phyloP scores from a whole-genome alignment of 1,284 basidiomycete species.

The Microbotryum violaceum region DNA sequence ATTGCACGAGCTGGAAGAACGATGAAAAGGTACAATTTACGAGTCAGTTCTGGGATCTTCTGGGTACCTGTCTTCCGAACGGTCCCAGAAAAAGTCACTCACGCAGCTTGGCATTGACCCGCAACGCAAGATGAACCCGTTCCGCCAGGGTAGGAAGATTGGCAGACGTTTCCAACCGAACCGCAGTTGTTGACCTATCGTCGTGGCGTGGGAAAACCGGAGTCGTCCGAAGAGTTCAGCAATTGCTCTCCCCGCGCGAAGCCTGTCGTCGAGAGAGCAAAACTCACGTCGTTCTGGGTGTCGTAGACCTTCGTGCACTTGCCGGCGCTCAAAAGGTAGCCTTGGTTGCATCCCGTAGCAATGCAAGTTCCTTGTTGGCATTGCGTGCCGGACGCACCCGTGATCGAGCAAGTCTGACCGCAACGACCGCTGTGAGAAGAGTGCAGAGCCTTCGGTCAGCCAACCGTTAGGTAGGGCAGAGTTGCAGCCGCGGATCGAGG shows the following conservation, averaged over 20 bases:
- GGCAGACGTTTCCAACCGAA: conserved; percentile 13
- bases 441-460: background rate
- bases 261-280: background rate
- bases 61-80: too few relatives aligned
- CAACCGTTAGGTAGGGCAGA: background rate
- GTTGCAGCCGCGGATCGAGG: background rate
- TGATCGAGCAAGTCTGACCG: conserved; percentile 12
- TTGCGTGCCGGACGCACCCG: conserved; percentile 5
- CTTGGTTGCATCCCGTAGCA: conserved; percentile 15
- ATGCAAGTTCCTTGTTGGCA: conserved; percentile 10
- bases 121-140: conserved; percentile 11
- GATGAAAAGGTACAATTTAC: too few relatives aligned
- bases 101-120: conserved; percentile 13
- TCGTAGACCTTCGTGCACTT: conserved; percentile 8
- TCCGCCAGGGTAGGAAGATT: conserved; percentile 15
- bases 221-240: background rate
- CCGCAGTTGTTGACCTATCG: conserved; percentile 18
- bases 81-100: too few relatives aligned
- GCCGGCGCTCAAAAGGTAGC: conserved; percentile 14
- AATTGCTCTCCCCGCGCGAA: background rate
- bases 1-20: conserved; percentile 10
- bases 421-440: conserved; percentile 9
- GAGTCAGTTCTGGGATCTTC: too few relatives aligned
- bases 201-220: background rate
- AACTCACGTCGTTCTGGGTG: conserved; percentile 10